These are phyloP conservation scores for Camillea tinctor DNA, from an alignment of 2,329 filamentous ascomycete genomes.

Conservation along the genomic window DNA sequence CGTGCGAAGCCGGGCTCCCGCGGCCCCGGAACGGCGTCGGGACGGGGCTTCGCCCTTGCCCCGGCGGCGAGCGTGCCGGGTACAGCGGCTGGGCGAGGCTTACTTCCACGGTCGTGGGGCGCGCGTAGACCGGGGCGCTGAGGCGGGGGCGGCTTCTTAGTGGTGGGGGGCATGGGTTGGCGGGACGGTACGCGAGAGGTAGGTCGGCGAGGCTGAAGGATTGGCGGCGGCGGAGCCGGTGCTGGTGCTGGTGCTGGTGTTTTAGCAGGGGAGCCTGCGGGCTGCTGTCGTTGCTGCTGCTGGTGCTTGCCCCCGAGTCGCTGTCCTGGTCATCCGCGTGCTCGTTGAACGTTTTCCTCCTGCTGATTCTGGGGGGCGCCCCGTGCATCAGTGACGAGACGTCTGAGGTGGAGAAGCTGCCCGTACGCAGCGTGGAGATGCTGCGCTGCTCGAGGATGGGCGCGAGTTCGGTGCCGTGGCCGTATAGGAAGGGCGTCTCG, in stretches of 20 bases:
- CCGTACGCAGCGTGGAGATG: conserved; percentile 32
- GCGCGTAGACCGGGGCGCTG: conserved; percentile 15
- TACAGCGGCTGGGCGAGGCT: conserved; percentile 26
- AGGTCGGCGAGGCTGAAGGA: conserved; percentile 38
- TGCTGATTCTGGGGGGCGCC: conserved; percentile 11
- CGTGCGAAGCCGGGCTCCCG: conserved; percentile 18
- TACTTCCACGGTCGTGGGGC: conserved; percentile 17
- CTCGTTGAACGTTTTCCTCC: not conserved
- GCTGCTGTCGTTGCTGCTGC: not conserved
- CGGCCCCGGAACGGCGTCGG: conserved; percentile 19
- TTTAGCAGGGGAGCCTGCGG: not conserved
- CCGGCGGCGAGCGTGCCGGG: conserved; percentile 17
- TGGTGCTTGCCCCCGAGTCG: not conserved
- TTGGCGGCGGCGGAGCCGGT: conserved; percentile 27
- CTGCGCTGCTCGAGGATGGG: conserved; percentile 43
- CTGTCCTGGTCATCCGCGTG: not conserved
- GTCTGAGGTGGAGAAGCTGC: conserved; percentile 27
- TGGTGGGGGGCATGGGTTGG: conserved; percentile 1
- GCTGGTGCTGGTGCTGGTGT: not conserved
- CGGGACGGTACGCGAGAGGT: not conserved
- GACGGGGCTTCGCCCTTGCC: not conserved
- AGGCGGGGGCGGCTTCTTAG: not conserved
- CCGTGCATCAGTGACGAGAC: conserved; percentile 30
- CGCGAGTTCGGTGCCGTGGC: conserved; percentile 38
- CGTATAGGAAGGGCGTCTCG: conserved; percentile 38